Base-by-base conservation (phyloP, 2,329 filamentous ascomycete species). In the Talaromyces pinophilus region DNA sequence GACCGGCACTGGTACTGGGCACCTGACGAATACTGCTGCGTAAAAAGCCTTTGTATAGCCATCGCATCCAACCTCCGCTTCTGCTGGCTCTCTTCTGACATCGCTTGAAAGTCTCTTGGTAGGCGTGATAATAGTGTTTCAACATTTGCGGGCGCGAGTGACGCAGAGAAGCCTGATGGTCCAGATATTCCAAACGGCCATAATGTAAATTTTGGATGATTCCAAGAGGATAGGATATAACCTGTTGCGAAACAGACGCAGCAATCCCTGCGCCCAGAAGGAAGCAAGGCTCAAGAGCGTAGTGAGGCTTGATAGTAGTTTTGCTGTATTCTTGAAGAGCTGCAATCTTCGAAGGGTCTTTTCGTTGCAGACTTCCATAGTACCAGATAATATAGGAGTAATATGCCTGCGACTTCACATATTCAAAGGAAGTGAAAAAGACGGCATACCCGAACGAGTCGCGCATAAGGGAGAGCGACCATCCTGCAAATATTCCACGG, bases 371-470 rank as follows among this genome's bases (percentile, higher is more conserved):
- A 17, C 75, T 76, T 25, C 84, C 84, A 71, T 89, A 89, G 70
- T 85, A 87, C 67, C 80, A 80, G n/a, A 82, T 83, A 11, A 89
- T 79, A 70, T 87, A 89, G 8, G 79, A 80, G 74, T 88, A 88
- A 73, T 88, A 89, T 19, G 79, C 82, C 71, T 89, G 87, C 42
- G 83, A 83, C 71, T 90, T 90, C 71, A 89, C 78, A 38, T 83
- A 87, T 73, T 90, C 87, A 69, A 90, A 90, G 0, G 83, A 83
- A 55, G 82, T 81, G 74, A 90, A 90, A 78, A 90, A 90, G 17
- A 86, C 75, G 1, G 84, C 87, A 59, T 84, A 85, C 10, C 87
- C 87, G 42, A 88, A 79, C 1, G 85, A 82, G 71, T 90, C 87
- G 68, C 87, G 87, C 35, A 87, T 44, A 50, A 89, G 82, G 0